phyloP scores from a whole-genome alignment of 257 asterid species.

The Capsicum pubescens region DNA sequence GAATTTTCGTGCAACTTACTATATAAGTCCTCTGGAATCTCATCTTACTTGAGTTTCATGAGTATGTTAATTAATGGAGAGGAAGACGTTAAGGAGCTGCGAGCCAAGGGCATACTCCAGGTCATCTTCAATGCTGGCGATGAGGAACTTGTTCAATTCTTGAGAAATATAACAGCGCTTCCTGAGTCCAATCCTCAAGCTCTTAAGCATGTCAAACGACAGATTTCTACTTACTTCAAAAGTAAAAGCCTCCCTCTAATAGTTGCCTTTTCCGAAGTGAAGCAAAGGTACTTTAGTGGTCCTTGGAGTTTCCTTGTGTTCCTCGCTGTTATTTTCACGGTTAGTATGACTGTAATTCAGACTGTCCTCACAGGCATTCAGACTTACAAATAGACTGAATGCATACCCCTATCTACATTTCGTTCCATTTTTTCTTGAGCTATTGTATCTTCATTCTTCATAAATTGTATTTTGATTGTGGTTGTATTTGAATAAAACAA shows the following conservation, averaged over 20 bases:
- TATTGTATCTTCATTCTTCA: not conserved
- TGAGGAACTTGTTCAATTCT: not conserved
- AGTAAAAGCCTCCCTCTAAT: not conserved
- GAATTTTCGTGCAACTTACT: not conserved
- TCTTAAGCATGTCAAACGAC: not conserved
- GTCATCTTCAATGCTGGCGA: fast-evolving
- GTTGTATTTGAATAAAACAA: too few species aligned
- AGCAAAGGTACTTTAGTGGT: constrained; percentile 10
- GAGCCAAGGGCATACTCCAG: not conserved
- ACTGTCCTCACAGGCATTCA: not conserved
- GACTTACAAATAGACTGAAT: not conserved
- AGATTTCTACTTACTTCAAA: not conserved
- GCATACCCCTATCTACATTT: not conserved
- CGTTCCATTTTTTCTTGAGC: not conserved
- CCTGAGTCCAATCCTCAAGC: not conserved
- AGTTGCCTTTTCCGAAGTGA: not conserved
- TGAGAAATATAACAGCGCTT: not conserved
- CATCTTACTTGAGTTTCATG: not conserved
- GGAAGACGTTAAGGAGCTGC: constrained; percentile 3
- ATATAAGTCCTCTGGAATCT: not conserved
- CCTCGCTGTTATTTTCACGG: not conserved
- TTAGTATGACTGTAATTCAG: not conserved
- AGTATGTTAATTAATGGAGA: not conserved
- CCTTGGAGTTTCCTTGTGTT: not conserved
- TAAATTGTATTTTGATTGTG: too few species aligned